phyloP scores from a whole-genome alignment of 805 yeast species.

The Saccharomyces jurei region DNA sequence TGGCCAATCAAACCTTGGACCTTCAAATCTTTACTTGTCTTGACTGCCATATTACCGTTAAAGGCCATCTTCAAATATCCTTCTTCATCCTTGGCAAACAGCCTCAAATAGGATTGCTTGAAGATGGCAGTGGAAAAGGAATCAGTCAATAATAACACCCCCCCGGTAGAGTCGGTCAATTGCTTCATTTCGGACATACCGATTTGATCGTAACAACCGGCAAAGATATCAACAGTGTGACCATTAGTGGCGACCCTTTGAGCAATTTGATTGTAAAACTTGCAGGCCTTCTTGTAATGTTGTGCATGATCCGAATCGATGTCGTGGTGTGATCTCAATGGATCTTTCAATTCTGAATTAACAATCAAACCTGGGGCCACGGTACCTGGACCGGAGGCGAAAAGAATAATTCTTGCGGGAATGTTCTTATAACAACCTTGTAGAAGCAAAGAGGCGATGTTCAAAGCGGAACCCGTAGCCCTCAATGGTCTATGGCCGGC shows the following conservation, averaged over 20 bases:
- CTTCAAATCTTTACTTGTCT: conserved; percentile 80
- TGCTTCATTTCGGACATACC: conserved; percentile 92
- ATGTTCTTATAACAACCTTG: conserved; percentile 77
- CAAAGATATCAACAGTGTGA: conserved; percentile 82
- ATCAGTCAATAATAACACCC: conserved; percentile 79
- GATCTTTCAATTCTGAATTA: conserved; percentile 84
- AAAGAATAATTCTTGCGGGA: conserved; percentile 83
- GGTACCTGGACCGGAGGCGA: conserved; percentile 93
- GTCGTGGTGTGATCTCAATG: conserved; percentile 94
- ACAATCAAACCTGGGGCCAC: conserved; percentile 92
- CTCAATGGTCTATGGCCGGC: conserved; percentile 79
- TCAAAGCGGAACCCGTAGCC: conserved; percentile 87
- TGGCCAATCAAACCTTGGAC: conserved; percentile 92
- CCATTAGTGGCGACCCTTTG: conserved; percentile 62
- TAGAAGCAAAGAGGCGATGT: conserved; percentile 72
- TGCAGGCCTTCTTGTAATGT: conserved; percentile 78
- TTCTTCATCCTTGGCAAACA: conserved; percentile 79
- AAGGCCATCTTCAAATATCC: conserved; percentile 85
- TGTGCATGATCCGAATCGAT: conserved; percentile 85
- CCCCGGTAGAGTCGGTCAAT: conserved; percentile 80
- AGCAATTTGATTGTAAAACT: conserved; percentile 70
- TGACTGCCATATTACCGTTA: conserved; percentile 80
- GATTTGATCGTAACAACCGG: conserved; percentile 93
- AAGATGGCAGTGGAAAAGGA: conserved; percentile 92
- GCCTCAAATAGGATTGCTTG: conserved; percentile 82